A percentile compares a stretch with the other conserved stretches of the same genome.
phyloP scores from a whole-genome alignment of 1,284 basidiomycete genomes.

The Marasmius tenuissimus region DNA sequence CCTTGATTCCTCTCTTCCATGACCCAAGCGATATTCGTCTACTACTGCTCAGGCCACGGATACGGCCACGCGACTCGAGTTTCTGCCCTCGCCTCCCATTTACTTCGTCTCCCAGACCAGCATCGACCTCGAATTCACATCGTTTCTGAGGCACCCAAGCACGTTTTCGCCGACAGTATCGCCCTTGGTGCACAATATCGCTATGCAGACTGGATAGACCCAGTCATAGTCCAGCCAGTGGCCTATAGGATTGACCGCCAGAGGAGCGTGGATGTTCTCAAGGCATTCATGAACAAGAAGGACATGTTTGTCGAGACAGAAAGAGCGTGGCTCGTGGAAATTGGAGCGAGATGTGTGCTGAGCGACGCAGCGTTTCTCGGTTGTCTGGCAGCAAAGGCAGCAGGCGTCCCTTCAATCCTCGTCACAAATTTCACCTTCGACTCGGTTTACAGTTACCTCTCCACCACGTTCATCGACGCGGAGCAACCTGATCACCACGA shows the following conservation, averaged over 20 bases:
- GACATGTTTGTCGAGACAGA: constrained; percentile 57
- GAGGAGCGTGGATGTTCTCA: constrained; percentile 64
- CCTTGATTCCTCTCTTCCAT: not conserved
- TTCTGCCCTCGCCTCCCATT: constrained; percentile 61
- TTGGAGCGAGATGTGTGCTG: constrained; percentile 59
- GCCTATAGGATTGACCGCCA: constrained; percentile 72
- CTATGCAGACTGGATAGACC: constrained; percentile 62
- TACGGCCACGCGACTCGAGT: constrained; percentile 77
- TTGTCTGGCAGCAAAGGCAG: constrained; percentile 58
- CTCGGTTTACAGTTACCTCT: constrained; percentile 76
- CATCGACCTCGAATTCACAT: constrained; percentile 51
- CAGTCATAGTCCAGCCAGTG: constrained; percentile 71
- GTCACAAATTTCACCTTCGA: constrained; percentile 84
- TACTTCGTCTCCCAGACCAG: constrained; percentile 41
- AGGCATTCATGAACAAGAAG: constrained; percentile 56
- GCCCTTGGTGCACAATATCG: constrained; percentile 61
- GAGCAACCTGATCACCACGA: constrained; percentile 15
- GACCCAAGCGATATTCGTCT: constrained; percentile 22
- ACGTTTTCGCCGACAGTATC: constrained; percentile 64
- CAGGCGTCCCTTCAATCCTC: constrained; percentile 64
- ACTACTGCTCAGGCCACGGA: constrained; percentile 76
- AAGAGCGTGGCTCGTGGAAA: constrained; percentile 52
- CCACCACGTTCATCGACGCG: constrained; percentile 45
- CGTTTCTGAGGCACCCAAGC: constrained; percentile 66
- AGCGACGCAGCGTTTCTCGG: constrained; percentile 76